Evolutionary conservation across 306 rosid species (phyloP), one percentile per base, ranked within the genome.

Genomic region (Rosa multiflora): DNA sequence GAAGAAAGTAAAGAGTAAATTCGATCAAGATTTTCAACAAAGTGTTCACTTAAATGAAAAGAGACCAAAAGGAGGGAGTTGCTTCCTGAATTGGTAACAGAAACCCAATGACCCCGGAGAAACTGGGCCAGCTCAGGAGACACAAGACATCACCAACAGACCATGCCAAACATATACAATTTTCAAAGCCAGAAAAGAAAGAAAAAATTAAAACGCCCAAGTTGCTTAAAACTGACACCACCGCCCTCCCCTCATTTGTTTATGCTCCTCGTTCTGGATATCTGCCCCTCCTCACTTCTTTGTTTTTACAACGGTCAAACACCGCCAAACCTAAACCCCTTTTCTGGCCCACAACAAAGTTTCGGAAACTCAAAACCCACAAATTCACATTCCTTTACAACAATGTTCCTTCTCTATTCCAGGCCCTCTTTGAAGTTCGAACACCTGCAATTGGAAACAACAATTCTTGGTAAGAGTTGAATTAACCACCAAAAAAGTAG

Each of bases 171-270:
- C 85, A 64, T 75, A 73, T 72, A 84, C 62, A 85, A 81, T 64
- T 85, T 87, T 87, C 85, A 79, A 81, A 85, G 84, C 82, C 83
- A 68, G 84, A 86, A 75, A 78, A 88, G 83, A 86, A 86, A 23
- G 40, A 35, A 14, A 62, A 35, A 63, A 35, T 12, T 4, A 13
- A 63, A 32, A 81, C 73, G 63, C 92, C 92, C 96, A 89, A 90
- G 91, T 94, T 87, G 86, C 88, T 85, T 83, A 46, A 80, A 78
- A 81, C 96, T 86, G 96, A 89, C 96, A 90, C 93, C 85, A 89
- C 94, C 89, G 82, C 87, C 90, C 86, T 40, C 74, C 63, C 70
- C 21, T 7, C 55, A 64, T 74, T 88, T 85, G 80, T 82, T 82
- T 67, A 78, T 78, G 61, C 74, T 82, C 81, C 71, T 84, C 62